Base-by-base conservation (phyloP, 2,329 filamentous ascomycete genomes). In the Dactylellina parvicollis region DNA sequence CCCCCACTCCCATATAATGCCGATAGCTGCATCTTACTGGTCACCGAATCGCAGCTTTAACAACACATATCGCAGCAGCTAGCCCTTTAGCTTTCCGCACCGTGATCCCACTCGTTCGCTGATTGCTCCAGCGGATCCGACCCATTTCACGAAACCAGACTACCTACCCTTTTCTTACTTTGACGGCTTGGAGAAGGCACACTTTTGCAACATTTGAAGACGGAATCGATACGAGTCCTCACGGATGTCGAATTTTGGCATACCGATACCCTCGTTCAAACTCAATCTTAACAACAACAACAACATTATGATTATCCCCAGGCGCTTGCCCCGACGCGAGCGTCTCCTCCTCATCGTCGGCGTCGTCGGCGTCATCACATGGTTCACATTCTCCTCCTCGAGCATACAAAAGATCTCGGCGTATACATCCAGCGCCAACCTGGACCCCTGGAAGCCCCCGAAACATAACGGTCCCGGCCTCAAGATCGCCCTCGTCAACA, bases 401-500 rank as follows among this genome's bases (percentile, higher is more conserved):
- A 55, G 34, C 12, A 66, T 49, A 18, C 30, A 42, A 22, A 32
- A 36, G 16, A 34, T 54, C 49, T 32, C 38, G 4, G 62, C 54
- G 34, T 44, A 54, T 22, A 40, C 60, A 2, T 34, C 54, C 4
- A 61, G 54, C 7, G 30, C 52, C n/a, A 61, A 66, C 20, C 60
- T 73, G 8, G 69, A 73, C 14, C 46, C 52, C 5, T 73, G 60
- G 60, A 66, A 55, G n/a, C 69, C 69, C 3, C 69, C 69, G 26
- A 73, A 73, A 49, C 69, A 73, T 22, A 61, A 36, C 24, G 69
- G 54, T 7, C 59, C 60, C 18, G 70, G 70, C 9, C 60, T 74
- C 9, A 74, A 74, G 47, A 69, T 74, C 56, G 70, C 70, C 3
- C 40, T 74, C 24, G 61, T 74, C 26, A 74, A 74, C 44, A 67